These are phyloP conservation scores for Urtica urens DNA, from an alignment of 306 rosid genomes.

Conservation along the genomic window DNA sequence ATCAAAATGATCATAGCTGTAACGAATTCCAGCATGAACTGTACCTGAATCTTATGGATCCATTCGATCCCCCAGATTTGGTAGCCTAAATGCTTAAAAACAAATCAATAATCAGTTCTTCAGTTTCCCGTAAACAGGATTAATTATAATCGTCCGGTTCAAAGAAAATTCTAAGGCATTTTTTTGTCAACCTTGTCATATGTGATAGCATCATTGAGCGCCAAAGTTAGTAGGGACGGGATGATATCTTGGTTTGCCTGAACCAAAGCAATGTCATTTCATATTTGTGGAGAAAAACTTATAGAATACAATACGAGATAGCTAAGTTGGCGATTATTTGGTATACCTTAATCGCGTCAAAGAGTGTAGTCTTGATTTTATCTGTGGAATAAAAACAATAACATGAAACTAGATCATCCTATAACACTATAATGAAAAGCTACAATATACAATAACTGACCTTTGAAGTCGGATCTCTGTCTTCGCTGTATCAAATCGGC, in stretches of 20 bases:
- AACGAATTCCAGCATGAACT: conserved; percentile 5
- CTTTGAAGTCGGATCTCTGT: conserved; percentile 78
- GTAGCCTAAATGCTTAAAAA: conserved; percentile 63
- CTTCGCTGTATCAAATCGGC: conserved; percentile 84
- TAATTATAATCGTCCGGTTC: neutral
- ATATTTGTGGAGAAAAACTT: neutral
- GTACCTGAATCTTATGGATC: conserved; percentile 87
- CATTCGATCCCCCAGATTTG: conserved; percentile 92
- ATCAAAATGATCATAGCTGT: too few relatives aligned
- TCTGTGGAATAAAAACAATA: conserved; percentile 41
- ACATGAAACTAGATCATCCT: conserved; percentile 18
- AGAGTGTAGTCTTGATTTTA: conserved; percentile 52
- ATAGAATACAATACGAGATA: neutral
- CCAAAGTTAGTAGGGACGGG: conserved; percentile 58
- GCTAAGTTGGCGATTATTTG: conserved; percentile 1
- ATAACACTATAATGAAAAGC: neutral
- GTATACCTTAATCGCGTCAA: conserved; percentile 47
- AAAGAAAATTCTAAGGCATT: neutral
- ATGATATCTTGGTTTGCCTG: conserved; percentile 66
- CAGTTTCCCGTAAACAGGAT: conserved; percentile 2
- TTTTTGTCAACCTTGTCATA: conserved; percentile 72
- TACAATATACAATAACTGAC: conserved; percentile 32
- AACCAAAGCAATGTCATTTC: conserved; percentile 15
- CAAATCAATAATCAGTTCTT: conserved; percentile 15
- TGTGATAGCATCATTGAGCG: conserved; percentile 74